Evolutionary conservation across 176 grass and related monocot species (phyloP).

Genomic region (Pontederia paniculata): DNA sequence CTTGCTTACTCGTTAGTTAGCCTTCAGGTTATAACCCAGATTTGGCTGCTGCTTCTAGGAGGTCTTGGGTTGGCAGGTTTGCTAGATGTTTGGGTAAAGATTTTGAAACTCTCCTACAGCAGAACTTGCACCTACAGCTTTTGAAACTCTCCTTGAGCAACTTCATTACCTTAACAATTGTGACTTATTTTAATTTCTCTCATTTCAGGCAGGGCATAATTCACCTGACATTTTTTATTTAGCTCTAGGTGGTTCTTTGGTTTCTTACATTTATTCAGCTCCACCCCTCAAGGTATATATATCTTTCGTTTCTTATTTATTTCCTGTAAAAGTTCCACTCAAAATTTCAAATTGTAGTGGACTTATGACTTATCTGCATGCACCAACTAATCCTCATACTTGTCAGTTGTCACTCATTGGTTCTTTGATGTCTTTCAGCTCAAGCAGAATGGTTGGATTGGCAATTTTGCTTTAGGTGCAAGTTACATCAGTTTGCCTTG

Average conservation of each 20-base stretch:
- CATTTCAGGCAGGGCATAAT: constrained; percentile 77
- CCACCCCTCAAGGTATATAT: constrained; percentile 80
- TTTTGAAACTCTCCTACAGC: constrained; percentile 1
- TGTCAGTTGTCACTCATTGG: background rate
- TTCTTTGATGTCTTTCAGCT: constrained; percentile 35
- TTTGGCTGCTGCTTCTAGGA: constrained; percentile 73
- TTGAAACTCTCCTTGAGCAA: constrained; percentile 2
- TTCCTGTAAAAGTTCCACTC: constrained; percentile 3
- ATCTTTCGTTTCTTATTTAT: constrained; percentile 6
- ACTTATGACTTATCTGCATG: background rate
- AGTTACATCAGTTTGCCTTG: constrained; percentile 96
- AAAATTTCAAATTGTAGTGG: no score
- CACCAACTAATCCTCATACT: background rate
- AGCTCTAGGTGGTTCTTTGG: constrained; percentile 86
- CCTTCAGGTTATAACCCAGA: constrained; percentile 88
- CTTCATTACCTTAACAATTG: constrained; percentile 11
- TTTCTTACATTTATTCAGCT: constrained; percentile 99
- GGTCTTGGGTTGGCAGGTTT: constrained; percentile 84
- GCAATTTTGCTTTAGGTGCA: constrained; percentile 90
- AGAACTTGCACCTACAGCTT: constrained; percentile 17
- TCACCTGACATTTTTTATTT: constrained; percentile 89
- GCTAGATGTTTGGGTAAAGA: constrained; percentile 91
- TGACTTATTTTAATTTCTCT: constrained; percentile 15
- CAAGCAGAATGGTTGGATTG: constrained; percentile 86
- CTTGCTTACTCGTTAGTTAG: background rate